phyloP scores from a whole-genome alignment of 208 protist genomes.

The Acanthamoeba royreba region DNA sequence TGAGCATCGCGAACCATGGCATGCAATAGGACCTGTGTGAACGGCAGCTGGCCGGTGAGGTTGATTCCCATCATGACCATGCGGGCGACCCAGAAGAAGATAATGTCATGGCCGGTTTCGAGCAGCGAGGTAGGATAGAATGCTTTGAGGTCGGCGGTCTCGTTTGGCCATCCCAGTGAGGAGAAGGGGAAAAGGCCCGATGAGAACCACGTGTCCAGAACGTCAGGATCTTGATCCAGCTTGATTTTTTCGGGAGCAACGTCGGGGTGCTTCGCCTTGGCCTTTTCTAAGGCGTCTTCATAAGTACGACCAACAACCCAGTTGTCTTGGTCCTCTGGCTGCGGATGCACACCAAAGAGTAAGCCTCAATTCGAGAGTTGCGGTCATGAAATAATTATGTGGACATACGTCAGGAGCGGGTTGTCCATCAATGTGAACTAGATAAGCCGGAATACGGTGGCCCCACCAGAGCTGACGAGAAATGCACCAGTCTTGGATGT shows the following conservation, averaged over 20 bases:
- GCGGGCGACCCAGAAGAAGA: constrained; percentile 99
- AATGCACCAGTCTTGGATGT: constrained; percentile 89
- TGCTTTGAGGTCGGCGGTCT: constrained; percentile 63
- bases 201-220: constrained; percentile 99
- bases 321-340: constrained; percentile 32
- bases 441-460: constrained; percentile 99
- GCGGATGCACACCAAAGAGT: neutral
- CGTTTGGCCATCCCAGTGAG: constrained; percentile 57
- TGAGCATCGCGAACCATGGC: constrained; percentile 98
- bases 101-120: constrained; percentile 95
- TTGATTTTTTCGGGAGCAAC: constrained; percentile 16
- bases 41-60: constrained; percentile 94
- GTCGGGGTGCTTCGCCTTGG: neutral
- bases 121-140: constrained; percentile 79
- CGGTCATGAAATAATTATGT: neutral
- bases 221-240: constrained; percentile 96
- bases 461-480: constrained; percentile 99
- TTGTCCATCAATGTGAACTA: constrained; percentile 72
- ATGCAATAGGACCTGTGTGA: constrained; percentile 94
- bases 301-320: constrained; percentile 92
- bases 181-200: constrained; percentile 96
- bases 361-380: neutral
- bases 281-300: constrained; percentile 89
- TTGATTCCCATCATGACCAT: constrained; percentile 99
- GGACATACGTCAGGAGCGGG: constrained; percentile 41